A percentile compares a stretch with the other conserved stretches of the same genome.
Evolutionary conservation across 176 grass and related monocot genomes (phyloP).

Genomic region (Puccinellia tenuiflora): DNA sequence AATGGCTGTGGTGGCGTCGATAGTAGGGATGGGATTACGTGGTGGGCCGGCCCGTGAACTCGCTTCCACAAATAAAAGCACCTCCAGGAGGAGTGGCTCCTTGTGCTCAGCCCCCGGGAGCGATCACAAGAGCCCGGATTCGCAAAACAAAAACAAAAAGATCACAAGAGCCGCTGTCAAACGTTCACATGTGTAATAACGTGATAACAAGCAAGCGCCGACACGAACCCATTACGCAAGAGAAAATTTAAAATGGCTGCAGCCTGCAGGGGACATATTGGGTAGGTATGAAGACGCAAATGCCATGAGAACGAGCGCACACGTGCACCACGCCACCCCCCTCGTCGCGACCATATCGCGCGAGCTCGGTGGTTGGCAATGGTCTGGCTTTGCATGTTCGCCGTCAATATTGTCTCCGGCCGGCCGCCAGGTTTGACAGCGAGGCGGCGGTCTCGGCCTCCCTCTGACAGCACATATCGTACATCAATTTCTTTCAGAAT

Average conservation of each 20-base stretch:
- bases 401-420: too few relatives aligned
- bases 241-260: background rate
- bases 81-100: too few relatives aligned
- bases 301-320: background rate
- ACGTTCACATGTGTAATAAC: background rate
- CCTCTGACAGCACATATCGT: background rate
- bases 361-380: background rate
- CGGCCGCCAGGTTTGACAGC: too few relatives aligned
- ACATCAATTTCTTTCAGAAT: background rate
- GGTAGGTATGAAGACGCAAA: background rate
- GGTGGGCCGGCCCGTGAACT: too few relatives aligned
- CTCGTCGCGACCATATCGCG: background rate
- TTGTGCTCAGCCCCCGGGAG: too few relatives aligned
- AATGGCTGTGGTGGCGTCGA: too few relatives aligned
- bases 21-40: too few relatives aligned
- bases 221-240: background rate
- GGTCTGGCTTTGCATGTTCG: too few relatives aligned
- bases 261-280: background rate
- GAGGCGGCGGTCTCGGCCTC: background rate
- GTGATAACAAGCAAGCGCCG: background rate
- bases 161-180: background rate
- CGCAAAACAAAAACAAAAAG: too few relatives aligned
- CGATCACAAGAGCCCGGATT: too few relatives aligned
- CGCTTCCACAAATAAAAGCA: too few relatives aligned
- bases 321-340: constrained; percentile 9